Conservation (phyloP, 768 basidiomycete genomes). For the Termitomyces sp. region DNA sequence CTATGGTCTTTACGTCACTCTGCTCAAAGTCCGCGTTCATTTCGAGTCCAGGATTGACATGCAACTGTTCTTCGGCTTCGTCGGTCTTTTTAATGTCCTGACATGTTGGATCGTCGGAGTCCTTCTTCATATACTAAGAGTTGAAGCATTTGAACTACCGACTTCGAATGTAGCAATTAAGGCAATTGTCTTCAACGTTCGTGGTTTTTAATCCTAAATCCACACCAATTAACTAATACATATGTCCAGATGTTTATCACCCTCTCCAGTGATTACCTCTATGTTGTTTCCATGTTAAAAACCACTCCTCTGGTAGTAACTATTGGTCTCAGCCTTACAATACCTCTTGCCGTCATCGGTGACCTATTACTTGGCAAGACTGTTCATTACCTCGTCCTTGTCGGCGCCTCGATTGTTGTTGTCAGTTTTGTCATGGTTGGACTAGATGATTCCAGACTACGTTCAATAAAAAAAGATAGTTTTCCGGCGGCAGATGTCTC, state of each 20-base stretch:
- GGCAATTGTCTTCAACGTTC: constrained; percentile 33
- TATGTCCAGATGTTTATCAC: constrained; percentile 74
- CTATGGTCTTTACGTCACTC: constrained; percentile 75
- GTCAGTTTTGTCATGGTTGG: constrained; percentile 75
- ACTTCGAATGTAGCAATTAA: constrained; percentile 25
- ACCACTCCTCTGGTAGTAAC: constrained; percentile 94
- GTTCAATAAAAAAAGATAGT: constrained; percentile 5
- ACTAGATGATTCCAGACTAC: constrained; percentile 34
- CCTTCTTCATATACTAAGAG: constrained; percentile 57
- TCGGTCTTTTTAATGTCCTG: constrained; percentile 73
- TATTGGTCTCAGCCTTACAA: constrained; percentile 87
- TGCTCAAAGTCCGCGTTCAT: constrained; percentile 75
- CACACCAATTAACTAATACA: neutral
- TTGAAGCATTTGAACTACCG: constrained; percentile 65
- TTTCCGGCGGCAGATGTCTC: constrained; percentile 4
- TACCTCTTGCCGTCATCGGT: constrained; percentile 85
- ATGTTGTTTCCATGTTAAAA: constrained; percentile 90
- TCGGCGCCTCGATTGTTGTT: constrained; percentile 76
- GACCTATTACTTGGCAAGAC: constrained; percentile 63
- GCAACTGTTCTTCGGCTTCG: constrained; percentile 86
- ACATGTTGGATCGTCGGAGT: constrained; percentile 64
- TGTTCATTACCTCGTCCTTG: constrained; percentile 50
- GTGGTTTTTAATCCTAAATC: constrained; percentile 9
- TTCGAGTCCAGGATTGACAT: constrained; percentile 75
- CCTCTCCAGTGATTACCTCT: constrained; percentile 77